Evolutionary conservation across 495 filamentous ascomycete genomes (phyloP).

Genomic region (Lophiostoma macrostomum): DNA sequence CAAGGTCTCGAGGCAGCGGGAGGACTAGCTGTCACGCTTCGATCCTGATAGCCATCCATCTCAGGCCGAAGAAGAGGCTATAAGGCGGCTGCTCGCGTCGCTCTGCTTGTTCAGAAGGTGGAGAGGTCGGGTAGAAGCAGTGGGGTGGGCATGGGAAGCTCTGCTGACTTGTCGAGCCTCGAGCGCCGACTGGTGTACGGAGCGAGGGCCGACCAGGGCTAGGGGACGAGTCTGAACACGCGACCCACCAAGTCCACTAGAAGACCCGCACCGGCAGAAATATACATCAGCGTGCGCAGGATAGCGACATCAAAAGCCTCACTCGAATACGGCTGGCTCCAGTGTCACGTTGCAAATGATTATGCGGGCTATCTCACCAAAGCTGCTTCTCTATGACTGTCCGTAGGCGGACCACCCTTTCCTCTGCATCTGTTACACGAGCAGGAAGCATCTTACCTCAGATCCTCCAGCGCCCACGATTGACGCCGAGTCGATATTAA

Average conservation of each 20-base stretch:
- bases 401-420: background rate
- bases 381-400: background rate
- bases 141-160: no score
- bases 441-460: constrained; percentile 18
- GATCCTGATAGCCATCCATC: no score
- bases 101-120: no score
- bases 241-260: constrained; percentile 3
- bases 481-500: constrained; percentile 10
- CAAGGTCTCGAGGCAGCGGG: no score
- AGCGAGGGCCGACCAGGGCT: no score
- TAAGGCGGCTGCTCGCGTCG: no score
- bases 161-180: no score
- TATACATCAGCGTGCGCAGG: background rate
- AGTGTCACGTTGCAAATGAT: background rate
- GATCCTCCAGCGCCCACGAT: constrained; percentile 12
- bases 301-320: background rate
- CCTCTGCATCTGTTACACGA: constrained; percentile 7
- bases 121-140: no score
- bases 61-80: no score
- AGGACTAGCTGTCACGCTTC: no score
- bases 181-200: no score
- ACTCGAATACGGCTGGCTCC: background rate
- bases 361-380: background rate
- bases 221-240: background rate
- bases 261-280: background rate